Base-by-base conservation (phyloP, 257 asterid genomes). In the Leonotis leonurus region DNA sequence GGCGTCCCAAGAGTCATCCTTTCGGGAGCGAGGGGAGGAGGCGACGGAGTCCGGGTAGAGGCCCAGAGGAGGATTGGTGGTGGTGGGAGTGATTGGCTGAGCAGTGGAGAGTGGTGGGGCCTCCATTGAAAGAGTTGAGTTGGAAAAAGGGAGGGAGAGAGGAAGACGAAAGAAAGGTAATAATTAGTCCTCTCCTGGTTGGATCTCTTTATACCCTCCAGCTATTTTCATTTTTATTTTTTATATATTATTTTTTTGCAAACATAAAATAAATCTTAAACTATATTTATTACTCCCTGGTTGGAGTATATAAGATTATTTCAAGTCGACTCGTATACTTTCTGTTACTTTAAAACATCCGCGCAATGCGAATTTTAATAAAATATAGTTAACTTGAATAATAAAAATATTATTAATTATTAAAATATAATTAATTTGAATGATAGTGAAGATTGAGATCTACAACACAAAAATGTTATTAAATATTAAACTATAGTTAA, bases 21-120 rank as follows among this genome's bases (percentile, higher is more conserved):
- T 69, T 3, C 78, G 83, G 22, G 84, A 78, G 50, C 76, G 81
- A 0, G 83, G 93, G 8, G 88, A 74, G 22, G 89, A 80, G 24
- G 74, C 83, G 3, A 53, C 49, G 21, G 95, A 72, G 49, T 73
- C 78, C 21, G 73, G 49, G 48, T 44, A 72, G 25, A 7, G 26
- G 5, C 82, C 40, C 58, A 63, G 73, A 2, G 77, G 54, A 16
- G 63, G 11, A 55, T 60, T 22, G 82, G 32, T 49, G 73, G 46
- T 14, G 58, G 70, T 32, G 82, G 33, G 55, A 68, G 64, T 24
- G 32, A 74, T 43, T 57, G 78, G 74, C 24, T 71, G 60, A 29
- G 67, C 36, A 22, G 71, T 62, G 67, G 78, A 60, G 74, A 62
- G 78, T 48, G 74, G 93, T 68, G 92, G 81, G 70, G 77, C 74